Conservation (phyloP, 805 yeast species). For the Yamadazyma nakazawae region DNA sequence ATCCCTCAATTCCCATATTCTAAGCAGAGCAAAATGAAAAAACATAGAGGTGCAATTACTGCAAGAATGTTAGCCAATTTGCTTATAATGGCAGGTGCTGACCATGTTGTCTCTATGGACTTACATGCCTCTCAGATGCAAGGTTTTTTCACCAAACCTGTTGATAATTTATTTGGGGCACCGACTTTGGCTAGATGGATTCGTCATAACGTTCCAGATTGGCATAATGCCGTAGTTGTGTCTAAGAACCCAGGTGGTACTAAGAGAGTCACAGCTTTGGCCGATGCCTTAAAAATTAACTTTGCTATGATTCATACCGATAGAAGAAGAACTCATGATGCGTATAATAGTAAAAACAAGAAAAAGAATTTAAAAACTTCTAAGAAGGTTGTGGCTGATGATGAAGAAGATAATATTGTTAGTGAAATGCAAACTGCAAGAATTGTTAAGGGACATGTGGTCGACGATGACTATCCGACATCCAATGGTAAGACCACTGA, state of each 20-base stretch:
- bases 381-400: slow-evolving; percentile 34
- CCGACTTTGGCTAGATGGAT: slow-evolving; percentile 97
- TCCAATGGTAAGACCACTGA: not conserved
- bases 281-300: slow-evolving; percentile 93
- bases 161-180: slow-evolving; percentile 93
- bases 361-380: slow-evolving; percentile 41
- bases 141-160: slow-evolving; percentile 96
- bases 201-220: slow-evolving; percentile 81
- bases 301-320: slow-evolving; percentile 99
- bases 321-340: slow-evolving; percentile 83
- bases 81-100: slow-evolving; percentile 97
- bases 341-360: slow-evolving; percentile 36
- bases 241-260: slow-evolving; percentile 99
- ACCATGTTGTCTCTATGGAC: slow-evolving; percentile 97
- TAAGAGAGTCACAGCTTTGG: slow-evolving; percentile 93
- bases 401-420: slow-evolving; percentile 61
- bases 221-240: slow-evolving; percentile 87
- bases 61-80: slow-evolving; percentile 97
- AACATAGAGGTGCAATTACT: slow-evolving; percentile 97
- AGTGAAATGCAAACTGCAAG: slow-evolving; percentile 92
- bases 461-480: slow-evolving; percentile 70
- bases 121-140: slow-evolving; percentile 97
- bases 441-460: slow-evolving; percentile 95
- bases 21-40: slow-evolving; percentile 96
- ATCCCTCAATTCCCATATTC: slow-evolving; percentile 98